A percentile compares a stretch with the other conserved stretches of the same genome.
These are phyloP conservation scores for Tolypocladium ophioglossoides DNA, from an alignment of 2,329 filamentous ascomycete species.

Conservation along the genomic window DNA sequence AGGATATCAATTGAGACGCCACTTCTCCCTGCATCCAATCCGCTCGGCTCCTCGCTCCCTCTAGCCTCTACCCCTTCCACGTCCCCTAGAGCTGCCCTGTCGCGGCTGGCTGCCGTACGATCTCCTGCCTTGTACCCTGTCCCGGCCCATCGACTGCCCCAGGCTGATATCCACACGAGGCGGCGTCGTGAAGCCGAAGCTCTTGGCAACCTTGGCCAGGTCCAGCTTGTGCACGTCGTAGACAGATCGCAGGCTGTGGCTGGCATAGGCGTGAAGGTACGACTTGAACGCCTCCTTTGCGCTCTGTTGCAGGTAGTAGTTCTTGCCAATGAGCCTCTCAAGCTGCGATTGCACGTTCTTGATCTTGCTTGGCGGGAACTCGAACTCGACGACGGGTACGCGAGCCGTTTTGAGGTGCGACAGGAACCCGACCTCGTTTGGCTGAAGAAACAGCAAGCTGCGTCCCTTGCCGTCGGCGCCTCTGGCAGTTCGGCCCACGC, in stretches of 20 bases:
- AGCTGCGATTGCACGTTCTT: conserved; percentile 83
- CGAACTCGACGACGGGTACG: conserved; percentile 91
- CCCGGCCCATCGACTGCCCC: conserved; percentile 67
- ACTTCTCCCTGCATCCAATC: background rate
- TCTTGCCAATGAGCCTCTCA: conserved; percentile 86
- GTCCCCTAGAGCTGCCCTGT: conserved; percentile 29
- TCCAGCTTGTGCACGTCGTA: conserved; percentile 82
- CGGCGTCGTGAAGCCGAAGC: conserved; percentile 69
- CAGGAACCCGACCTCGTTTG: conserved; percentile 84
- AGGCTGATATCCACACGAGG: conserved; percentile 75
- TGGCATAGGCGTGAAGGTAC: conserved; percentile 92
- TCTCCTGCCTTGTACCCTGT: conserved; percentile 54
- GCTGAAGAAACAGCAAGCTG: conserved; percentile 87
- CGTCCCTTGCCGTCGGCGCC: conserved; percentile 75
- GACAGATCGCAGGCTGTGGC: conserved; percentile 44
- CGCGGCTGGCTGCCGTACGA: conserved; percentile 71
- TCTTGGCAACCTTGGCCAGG: conserved; percentile 72
- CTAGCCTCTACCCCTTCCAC: conserved; percentile 1
- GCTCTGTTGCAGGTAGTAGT: conserved; percentile 93
- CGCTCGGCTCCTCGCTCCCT: background rate
- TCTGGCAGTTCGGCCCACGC: conserved; percentile 87
- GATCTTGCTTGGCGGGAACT: conserved; percentile 88
- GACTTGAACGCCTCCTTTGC: conserved; percentile 72
- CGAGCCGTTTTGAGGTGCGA: conserved; percentile 82
- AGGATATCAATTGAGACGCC: background rate